phyloP scores from a whole-genome alignment of 129 eudicot genomes.

The Artemisia argyi region DNA sequence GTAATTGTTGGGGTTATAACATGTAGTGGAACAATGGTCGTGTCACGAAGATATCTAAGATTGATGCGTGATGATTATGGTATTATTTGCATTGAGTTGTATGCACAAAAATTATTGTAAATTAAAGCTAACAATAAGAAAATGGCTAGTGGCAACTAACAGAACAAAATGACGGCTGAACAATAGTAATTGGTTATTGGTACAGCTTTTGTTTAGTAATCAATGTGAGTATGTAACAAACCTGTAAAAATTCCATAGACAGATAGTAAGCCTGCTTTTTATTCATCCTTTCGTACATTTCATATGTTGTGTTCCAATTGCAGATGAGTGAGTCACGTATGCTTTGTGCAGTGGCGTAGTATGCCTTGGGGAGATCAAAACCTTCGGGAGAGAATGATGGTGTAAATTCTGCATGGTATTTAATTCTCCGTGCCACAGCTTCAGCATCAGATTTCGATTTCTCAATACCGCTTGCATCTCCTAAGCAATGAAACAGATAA shows the following conservation, averaged over 20 bases:
- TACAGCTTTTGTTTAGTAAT: conserved; percentile 16
- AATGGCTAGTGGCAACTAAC: conserved; percentile 18
- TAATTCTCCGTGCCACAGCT: conserved; percentile 71
- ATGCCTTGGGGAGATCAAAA: conserved; percentile 77
- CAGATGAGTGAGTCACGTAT: conserved; percentile 76
- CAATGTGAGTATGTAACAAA: conserved; percentile 40
- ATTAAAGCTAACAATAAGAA: not conserved
- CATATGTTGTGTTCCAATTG: conserved; percentile 89
- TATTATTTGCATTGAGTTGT: too few relatives aligned
- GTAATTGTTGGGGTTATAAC: not conserved
- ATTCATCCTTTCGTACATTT: conserved; percentile 66
- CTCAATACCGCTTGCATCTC: conserved; percentile 31
- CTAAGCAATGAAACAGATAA: conserved; percentile 33
- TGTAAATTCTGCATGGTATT: conserved; percentile 82
- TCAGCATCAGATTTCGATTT: conserved; percentile 54
- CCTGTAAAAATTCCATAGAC: conserved; percentile 98
- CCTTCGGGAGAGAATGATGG: conserved; percentile 68
- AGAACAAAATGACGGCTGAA: not conserved
- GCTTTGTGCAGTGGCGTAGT: conserved; percentile 92
- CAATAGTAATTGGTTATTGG: conserved; percentile 12
- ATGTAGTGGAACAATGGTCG: not conserved
- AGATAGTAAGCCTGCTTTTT: conserved; percentile 92
- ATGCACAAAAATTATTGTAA: not conserved
- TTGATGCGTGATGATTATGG: too few relatives aligned
- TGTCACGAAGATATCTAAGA: too few relatives aligned